Percentiles rank a stretch among this genome's conserved stretches.
Evolutionary conservation across 2,329 filamentous ascomycete species (phyloP).

Genomic region (Fusarium sp.): DNA sequence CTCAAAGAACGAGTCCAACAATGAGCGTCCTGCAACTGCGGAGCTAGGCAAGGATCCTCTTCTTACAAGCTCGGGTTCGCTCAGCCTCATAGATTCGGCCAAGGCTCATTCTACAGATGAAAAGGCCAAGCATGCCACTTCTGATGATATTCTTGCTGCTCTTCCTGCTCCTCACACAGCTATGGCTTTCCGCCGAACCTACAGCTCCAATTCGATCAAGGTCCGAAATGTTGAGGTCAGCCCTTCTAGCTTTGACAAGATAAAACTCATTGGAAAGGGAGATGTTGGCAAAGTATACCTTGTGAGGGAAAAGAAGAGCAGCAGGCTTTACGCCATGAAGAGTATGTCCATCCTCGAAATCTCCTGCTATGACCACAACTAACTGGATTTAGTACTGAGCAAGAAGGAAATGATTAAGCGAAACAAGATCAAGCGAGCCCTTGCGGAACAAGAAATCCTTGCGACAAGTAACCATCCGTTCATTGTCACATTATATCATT

Average conservation of each 20-base stretch:
- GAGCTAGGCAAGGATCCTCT: slow-evolving; percentile 87
- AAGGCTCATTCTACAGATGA: slow-evolving; percentile 39
- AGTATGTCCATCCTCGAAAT: slow-evolving; percentile 64
- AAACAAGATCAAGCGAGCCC: slow-evolving; percentile 98
- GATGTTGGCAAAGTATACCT: slow-evolving; percentile 99
- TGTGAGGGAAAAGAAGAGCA: slow-evolving; percentile 97
- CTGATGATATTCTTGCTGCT: slow-evolving; percentile 65
- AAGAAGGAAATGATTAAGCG: slow-evolving; percentile 99
- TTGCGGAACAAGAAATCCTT: slow-evolving; percentile 97
- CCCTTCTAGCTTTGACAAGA: slow-evolving; percentile 97
- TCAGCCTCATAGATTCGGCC: slow-evolving; percentile 52
- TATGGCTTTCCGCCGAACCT: slow-evolving; percentile 89
- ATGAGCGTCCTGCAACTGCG: slow-evolving; percentile 81
- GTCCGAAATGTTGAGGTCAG: slow-evolving; percentile 96
- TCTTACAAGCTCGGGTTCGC: slow-evolving; percentile 58
- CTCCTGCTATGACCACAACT: slow-evolving; percentile 43
- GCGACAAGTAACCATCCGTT: slow-evolving; percentile 99
- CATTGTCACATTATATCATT: slow-evolving; percentile 98
- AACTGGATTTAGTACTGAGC: slow-evolving; percentile 78
- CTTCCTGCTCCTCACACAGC: slow-evolving; percentile 74
- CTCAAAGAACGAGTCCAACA: slow-evolving; percentile 62
- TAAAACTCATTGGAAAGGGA: slow-evolving; percentile 98
- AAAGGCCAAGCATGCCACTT: slow-evolving; percentile 54
- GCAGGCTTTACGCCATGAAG: slow-evolving; percentile 97
- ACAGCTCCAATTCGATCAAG: slow-evolving; percentile 99